These are phyloP conservation scores for Bathelium albidoporum DNA, from an alignment of 495 filamentous ascomycete species.

Conservation along the genomic window DNA sequence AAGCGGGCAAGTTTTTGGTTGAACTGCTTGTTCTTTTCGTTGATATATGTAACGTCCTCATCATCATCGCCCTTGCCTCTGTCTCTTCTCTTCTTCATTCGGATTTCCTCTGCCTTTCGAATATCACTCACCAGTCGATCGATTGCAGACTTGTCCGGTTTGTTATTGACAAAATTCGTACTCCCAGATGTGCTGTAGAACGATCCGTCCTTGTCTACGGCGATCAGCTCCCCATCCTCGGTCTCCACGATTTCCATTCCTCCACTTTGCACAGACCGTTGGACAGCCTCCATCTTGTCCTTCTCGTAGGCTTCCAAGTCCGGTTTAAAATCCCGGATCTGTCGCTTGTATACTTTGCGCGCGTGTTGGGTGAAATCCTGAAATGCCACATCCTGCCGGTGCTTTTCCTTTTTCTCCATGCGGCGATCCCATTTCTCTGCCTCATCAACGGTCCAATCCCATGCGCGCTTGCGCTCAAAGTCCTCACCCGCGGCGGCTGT, in stretches of 20 bases:
- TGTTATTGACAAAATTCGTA: slow-evolving; percentile 70
- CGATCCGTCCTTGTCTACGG: slow-evolving; percentile 77
- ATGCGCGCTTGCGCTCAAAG: slow-evolving; percentile 94
- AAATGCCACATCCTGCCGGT: slow-evolving; percentile 79
- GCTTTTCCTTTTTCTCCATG: slow-evolving; percentile 71
- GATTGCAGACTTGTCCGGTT: slow-evolving; percentile 80
- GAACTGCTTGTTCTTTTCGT: slow-evolving; percentile 99
- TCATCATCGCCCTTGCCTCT: slow-evolving; percentile 58
- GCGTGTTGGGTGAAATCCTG: slow-evolving; percentile 80
- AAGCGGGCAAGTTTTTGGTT: slow-evolving; percentile 92
- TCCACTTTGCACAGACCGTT: slow-evolving; percentile 68
- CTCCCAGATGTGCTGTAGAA: slow-evolving; percentile 84
- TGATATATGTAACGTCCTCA: slow-evolving; percentile 94
- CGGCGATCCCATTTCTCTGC: slow-evolving; percentile 87
- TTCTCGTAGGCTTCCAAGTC: slow-evolving; percentile 75
- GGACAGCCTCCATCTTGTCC: slow-evolving; percentile 73
- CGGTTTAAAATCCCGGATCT: slow-evolving; percentile 51
- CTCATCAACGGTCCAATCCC: slow-evolving; percentile 97
- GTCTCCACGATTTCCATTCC: slow-evolving; percentile 89
- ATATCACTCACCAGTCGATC: slow-evolving; percentile 80
- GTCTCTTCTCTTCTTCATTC: slow-evolving; percentile 75
- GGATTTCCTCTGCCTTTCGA: slow-evolving; percentile 74
- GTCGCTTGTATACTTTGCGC: slow-evolving; percentile 85
- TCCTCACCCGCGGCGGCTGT: slow-evolving; percentile 75
- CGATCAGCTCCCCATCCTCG: slow-evolving; percentile 85